Conservation (phyloP, 306 rosid genomes). For the Trifolium pratense region DNA sequence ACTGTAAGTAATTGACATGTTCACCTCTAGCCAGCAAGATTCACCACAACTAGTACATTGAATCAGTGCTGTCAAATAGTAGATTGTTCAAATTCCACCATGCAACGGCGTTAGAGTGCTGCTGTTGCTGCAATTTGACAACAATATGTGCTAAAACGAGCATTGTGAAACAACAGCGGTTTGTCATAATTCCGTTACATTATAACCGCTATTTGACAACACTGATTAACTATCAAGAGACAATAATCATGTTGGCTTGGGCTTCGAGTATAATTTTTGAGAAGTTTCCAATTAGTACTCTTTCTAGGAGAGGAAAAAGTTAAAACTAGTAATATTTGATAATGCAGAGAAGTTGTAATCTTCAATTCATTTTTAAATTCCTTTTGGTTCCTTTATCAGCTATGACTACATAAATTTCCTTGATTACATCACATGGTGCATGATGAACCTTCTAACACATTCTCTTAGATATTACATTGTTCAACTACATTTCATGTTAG, state of each 20-base stretch:
- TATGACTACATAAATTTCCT: not conserved
- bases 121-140: not conserved
- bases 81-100: not conserved
- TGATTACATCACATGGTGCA: not conserved
- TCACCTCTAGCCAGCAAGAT: conserved; percentile 10
- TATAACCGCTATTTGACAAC: too few relatives aligned
- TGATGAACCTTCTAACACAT: not conserved
- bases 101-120: not conserved
- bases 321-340: not conserved
- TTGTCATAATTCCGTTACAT: not conserved
- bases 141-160: not conserved
- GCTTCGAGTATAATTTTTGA: conserved; percentile 3
- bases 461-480: conserved; percentile 13
- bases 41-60: not conserved
- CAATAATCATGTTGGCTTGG: not conserved
- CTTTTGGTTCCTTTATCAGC: too few relatives aligned
- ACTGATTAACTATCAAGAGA: not conserved
- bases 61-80: not conserved
- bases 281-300: conserved; percentile 25
- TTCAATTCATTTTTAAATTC: not conserved
- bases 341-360: conserved; percentile 7
- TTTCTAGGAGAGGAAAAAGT: conserved; percentile 4
- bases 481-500: not conserved
- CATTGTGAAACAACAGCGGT: not conserved
- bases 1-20: not conserved